Evolutionary conservation across 1,284 basidiomycete species (phyloP), one percentile per base, ranked within the genome.

Genomic region (Ustilago nuda): DNA sequence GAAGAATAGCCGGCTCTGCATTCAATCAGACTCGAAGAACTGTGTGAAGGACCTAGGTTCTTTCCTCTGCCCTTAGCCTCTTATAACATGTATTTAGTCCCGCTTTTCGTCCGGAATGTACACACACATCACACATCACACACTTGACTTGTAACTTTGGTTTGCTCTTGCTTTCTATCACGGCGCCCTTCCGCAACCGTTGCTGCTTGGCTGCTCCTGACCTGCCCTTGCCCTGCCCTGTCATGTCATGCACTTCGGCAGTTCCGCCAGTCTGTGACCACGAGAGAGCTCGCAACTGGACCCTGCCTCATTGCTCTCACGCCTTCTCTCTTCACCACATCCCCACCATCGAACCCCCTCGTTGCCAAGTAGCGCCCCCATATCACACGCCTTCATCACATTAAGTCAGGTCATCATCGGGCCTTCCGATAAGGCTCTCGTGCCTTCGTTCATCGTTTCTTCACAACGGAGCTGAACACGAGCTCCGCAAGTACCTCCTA

Each of bases 1-100:
- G 59, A 61, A 61, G 59, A 55, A 61, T 54, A 54, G 41, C 59
- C 52, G 52, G 43, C 32, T 32, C 15, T 53, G 51, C 59, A 53
- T 61, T 19, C 50, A 48, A 45, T 37, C 33, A 32, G 50, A 54
- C 36, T 54, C 36, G 5, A 23, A n/a, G 6, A 23, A 9, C 12
- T 32, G 9, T 19, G 52, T 15, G 8, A 27, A 0, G 32, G 19
- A 48, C 27, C 51, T 17, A 8, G 15, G 17, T 37, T 19, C 30
- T 37, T 19, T 27, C 8, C n/a, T 33, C 52, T 27, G 52, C 23
- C 15, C 30, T 27, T 27, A 27, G 23, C 23, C 3, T 27, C 23
- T 27, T 27, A 27, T 27, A 27, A 27, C 23, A 27, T 27, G 23
- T 27, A 27, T 27, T 27, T 3, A 27, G 23, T 27, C 23, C 23